Evolutionary conservation across 345 rosid genomes (phyloP), one percentile per base, ranked within the genome.

Genomic region (Zanthoxylum bungeanum): DNA sequence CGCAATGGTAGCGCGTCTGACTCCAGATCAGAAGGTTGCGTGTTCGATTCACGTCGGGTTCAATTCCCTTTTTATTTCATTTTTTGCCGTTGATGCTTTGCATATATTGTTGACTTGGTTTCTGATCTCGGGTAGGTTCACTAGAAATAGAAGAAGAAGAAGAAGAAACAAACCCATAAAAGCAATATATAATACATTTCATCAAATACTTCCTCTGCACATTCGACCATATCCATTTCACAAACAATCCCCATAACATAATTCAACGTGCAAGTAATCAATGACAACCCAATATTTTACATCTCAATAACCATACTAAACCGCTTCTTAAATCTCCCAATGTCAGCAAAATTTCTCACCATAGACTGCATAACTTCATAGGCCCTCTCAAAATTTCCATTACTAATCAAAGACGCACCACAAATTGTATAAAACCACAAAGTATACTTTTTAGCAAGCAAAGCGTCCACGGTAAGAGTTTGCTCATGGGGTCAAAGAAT

Each of bases 401-500:
- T 91, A 7, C 60, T 75, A 60, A 88, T 71, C 72, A 89, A 80
- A 24, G 87, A 88, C 70, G 83, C 77, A 3, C 91, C 83, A 17
- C 83, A 82, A 4, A 89, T 85, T 53, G 91, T 86, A 51, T 91
- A 89, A 28, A 91, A 87, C 97, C 91, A 91, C 84, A 0, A 96
- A 87, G 36, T 97, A 94, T 1, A 85, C 87, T 79, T 91, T 93
- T 73, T 74, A 22, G 91, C 91, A 36, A 93, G 89, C 5, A 87
- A 87, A 68, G 98, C 90, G 37, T 88, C 93, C 5, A 87, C 75
- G 0, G 89, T 87, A n/a, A 89, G 80, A 19, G 84, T 88, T 60
- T 93, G 93, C 31, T 93, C 98, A 51, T 74, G 88, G 63, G 85
- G 85, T 85, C n/a, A n/a, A n/a, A n/a, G n/a, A n/a, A n/a, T n/a